Conservation (phyloP, 2,329 filamentous ascomycete genomes). For the Capronia epimyces region DNA sequence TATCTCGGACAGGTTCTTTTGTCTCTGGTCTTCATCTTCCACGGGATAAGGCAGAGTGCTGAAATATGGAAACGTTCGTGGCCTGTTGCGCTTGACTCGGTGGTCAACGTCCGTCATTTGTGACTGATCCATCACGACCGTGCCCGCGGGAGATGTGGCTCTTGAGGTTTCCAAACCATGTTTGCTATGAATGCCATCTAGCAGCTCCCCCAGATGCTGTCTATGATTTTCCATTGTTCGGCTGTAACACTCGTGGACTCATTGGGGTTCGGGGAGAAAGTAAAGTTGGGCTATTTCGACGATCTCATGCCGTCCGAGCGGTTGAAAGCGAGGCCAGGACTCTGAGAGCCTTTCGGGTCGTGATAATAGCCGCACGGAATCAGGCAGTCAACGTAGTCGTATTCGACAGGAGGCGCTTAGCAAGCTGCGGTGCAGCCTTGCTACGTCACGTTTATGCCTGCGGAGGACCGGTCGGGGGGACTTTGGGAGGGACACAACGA, state of each 20-base stretch:
- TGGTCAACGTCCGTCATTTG: constrained; percentile 44
- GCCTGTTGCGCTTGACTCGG: constrained; percentile 63
- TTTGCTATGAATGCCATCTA: constrained; percentile 15
- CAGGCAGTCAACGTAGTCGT: constrained; percentile 12
- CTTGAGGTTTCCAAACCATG: constrained; percentile 60
- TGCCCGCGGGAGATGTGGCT: constrained; percentile 72
- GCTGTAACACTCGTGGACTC: constrained; percentile 3
- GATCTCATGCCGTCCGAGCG: constrained; percentile 6
- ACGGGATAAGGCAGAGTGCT: constrained; percentile 81
- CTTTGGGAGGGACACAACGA: not conserved
- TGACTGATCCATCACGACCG: constrained; percentile 46
- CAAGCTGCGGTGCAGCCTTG: constrained; percentile 25
- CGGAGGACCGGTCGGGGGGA: not conserved
- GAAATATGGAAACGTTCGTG: constrained; percentile 90
- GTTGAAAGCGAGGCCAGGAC: not conserved
- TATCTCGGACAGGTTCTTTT: constrained; percentile 76
- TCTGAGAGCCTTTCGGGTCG: not conserved
- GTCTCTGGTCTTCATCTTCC: constrained; percentile 72
- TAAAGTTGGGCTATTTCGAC: not conserved
- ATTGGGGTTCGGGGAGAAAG: constrained; percentile 7
- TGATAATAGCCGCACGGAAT: constrained; percentile 3
- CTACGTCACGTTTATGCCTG: constrained; percentile 22
- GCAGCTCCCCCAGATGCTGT: constrained; percentile 17
- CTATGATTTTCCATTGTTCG: constrained; percentile 18
- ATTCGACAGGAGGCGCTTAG: constrained; percentile 15